phyloP scores from a whole-genome alignment of 1,139 yeast genomes.

The Yamadazyma songkhlaensis region DNA sequence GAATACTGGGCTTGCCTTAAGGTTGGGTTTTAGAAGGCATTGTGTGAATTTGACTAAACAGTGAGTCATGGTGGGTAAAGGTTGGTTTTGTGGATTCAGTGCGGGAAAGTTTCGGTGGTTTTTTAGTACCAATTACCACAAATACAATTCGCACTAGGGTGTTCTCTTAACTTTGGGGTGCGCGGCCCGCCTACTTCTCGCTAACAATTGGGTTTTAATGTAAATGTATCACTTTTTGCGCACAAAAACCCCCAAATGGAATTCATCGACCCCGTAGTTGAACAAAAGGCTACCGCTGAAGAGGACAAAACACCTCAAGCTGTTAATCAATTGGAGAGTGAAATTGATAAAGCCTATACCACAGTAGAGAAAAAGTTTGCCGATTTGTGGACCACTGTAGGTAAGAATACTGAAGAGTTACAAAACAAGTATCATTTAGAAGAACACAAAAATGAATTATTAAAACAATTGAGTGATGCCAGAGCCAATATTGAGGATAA shows the following conservation, averaged over 20 bases:
- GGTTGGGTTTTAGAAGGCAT: conserved; percentile 9
- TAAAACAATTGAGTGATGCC: conserved; percentile 32
- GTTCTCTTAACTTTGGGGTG: too few relatives aligned
- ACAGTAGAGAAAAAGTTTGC: conserved; percentile 42
- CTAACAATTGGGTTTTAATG: too few relatives aligned
- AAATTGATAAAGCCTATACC: conserved; percentile 52
- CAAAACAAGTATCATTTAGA: conserved; percentile 40
- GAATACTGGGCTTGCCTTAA: too few relatives aligned
- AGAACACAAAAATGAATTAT: conserved; percentile 37
- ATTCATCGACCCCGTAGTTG: conserved; percentile 28
- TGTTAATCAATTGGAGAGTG: conserved; percentile 48
- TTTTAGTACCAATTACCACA: too few relatives aligned
- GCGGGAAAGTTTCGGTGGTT: too few relatives aligned
- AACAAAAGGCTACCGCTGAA: conserved; percentile 4
- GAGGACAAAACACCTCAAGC: conserved; percentile 42
- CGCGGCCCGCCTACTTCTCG: too few relatives aligned
- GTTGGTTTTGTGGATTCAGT: too few relatives aligned
- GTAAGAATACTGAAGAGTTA: conserved; percentile 28
- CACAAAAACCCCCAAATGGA: conserved; percentile 22
- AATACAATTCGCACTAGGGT: too few relatives aligned
- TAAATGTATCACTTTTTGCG: too few relatives aligned
- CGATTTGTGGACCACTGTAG: conserved; percentile 35
- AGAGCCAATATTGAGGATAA: conserved; percentile 25
- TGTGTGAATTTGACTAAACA: conserved; percentile 13
- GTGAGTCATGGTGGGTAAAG: neutral